These are phyloP conservation scores for Tylopilus subfusipes DNA, from an alignment of 768 basidiomycete genomes.

Conservation along the genomic window DNA sequence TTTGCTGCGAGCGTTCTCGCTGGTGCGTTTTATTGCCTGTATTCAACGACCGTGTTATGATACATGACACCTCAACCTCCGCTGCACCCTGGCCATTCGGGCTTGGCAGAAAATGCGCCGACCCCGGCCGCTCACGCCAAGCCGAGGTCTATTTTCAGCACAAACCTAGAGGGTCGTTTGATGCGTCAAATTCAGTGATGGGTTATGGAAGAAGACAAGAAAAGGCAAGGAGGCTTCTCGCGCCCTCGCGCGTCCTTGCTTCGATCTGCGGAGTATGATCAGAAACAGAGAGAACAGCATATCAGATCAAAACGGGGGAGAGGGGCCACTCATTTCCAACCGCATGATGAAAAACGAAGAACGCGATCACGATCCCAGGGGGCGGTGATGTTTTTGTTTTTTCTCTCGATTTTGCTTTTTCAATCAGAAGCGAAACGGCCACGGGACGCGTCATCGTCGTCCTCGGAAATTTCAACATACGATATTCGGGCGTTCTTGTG, in stretches of 20 bases:
- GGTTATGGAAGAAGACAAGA: conserved; percentile 21
- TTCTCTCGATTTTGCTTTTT: background rate
- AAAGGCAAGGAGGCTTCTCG: conserved; percentile 4
- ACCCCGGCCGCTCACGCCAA: background rate
- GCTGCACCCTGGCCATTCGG: background rate
- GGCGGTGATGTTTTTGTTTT: background rate
- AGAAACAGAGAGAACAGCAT: background rate
- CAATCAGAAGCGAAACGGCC: background rate
- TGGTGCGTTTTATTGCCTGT: background rate
- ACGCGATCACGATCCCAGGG: background rate
- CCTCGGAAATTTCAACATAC: conserved; percentile 25
- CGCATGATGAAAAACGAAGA: background rate
- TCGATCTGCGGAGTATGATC: conserved; percentile 28
- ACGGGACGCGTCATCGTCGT: background rate
- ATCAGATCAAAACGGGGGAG: conserved; percentile 20
- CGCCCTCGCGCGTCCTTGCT: conserved; percentile 4
- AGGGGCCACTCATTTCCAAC: background rate
- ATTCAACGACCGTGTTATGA: background rate
- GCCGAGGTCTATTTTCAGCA: background rate
- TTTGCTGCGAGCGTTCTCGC: background rate
- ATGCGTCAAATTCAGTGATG: conserved; percentile 22
- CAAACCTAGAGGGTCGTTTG: conserved; percentile 1
- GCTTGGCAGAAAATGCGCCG: background rate
- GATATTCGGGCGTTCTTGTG: conserved; percentile 10
- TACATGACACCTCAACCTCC: background rate